A percentile compares a stretch with the other conserved stretches of the same genome.
These are phyloP conservation scores for Cinnamomum chago DNA, from an alignment of 164 flowering plant genomes.

Conservation along the genomic window DNA sequence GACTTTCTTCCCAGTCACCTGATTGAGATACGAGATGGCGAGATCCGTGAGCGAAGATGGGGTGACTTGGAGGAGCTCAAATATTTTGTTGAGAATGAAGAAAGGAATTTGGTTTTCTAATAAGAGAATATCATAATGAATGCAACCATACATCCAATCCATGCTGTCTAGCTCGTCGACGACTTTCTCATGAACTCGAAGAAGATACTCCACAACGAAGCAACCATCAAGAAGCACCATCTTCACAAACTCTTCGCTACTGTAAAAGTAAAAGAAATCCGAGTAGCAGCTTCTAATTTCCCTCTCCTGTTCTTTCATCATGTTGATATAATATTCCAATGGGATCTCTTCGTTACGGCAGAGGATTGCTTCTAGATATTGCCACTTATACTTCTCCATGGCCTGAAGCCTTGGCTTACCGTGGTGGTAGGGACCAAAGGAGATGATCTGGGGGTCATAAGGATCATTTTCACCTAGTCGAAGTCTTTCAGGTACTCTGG, in stretches of 20 bases:
- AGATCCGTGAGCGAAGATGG: too few species aligned
- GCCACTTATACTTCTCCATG: too few species aligned
- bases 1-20: fast-evolving
- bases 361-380: too few species aligned
- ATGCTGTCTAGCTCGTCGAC: too few species aligned
- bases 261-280: background rate
- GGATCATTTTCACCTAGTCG: constrained; percentile 29
- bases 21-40: too few species aligned
- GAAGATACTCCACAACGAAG: background rate
- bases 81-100: too few species aligned
- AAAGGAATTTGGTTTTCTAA: constrained; percentile 13
- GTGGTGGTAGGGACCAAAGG: constrained; percentile 42
- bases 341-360: too few species aligned
- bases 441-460: constrained; percentile 39
- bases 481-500: too few species aligned
- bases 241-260: background rate
- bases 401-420: too few species aligned
- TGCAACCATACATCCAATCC: fast-evolving
- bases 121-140: too few species aligned
- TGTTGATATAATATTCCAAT: constrained; percentile 21
- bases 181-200: too few species aligned
- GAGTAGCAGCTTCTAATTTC: background rate
- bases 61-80: too few species aligned
- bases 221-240: constrained; percentile 6
- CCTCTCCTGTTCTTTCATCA: constrained; percentile 28